A percentile compares a stretch with the other conserved stretches of the same genome.
These are phyloP conservation scores for Cylindrotheca closterium DNA, from an alignment of 108 stramenopile genomes.

Conservation along the genomic window DNA sequence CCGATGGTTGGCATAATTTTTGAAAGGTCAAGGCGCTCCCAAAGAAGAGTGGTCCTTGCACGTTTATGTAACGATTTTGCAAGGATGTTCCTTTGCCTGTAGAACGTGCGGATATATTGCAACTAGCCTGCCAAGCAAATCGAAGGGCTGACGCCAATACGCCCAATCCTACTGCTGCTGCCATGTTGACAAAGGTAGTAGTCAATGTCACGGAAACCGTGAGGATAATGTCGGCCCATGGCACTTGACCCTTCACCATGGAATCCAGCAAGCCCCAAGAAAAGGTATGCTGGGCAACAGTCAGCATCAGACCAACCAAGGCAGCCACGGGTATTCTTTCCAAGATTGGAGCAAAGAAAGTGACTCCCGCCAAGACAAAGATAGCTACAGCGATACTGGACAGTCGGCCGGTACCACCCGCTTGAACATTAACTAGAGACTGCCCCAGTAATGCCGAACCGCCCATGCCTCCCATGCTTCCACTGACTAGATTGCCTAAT, in stretches of 20 bases:
- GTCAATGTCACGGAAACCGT: not conserved
- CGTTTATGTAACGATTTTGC: not conserved
- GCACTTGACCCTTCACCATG: not conserved
- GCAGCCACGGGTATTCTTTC: not conserved
- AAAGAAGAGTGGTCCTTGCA: not conserved
- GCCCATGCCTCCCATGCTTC: not conserved
- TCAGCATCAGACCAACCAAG: not conserved
- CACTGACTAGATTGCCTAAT: not conserved
- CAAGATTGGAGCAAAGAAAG: not conserved
- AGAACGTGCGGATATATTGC: not conserved
- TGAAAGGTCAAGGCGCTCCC: not conserved
- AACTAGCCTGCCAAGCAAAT: not conserved
- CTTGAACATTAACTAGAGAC: not conserved
- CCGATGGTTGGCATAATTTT: not conserved
- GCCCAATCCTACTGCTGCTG: not conserved
- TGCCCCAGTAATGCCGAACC: not conserved
- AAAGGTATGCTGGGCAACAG: not conserved
- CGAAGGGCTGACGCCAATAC: not conserved
- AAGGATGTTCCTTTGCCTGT: not conserved
- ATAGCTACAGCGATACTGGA: not conserved
- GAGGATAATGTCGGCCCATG: not conserved
- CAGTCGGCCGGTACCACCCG: not conserved
- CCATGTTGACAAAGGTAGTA: not conserved
- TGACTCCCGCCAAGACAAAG: not conserved
- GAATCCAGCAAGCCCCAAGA: not conserved